Evolutionary conservation across 768 basidiomycete genomes (phyloP).

Genomic region (Tulasnella sp.): DNA sequence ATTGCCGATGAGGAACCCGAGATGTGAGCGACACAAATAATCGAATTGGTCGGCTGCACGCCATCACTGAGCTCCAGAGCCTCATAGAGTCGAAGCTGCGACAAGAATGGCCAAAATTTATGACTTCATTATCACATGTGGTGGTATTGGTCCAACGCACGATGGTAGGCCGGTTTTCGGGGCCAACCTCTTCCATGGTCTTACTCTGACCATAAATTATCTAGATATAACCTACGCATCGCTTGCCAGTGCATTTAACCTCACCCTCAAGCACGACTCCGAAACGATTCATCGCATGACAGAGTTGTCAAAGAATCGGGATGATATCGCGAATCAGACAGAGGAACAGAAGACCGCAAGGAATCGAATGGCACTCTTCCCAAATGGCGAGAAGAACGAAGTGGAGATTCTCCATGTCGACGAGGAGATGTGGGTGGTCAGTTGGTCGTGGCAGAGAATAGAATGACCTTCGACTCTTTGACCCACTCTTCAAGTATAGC

Average conservation of each 20-base stretch:
- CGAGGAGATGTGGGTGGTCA: conserved; percentile 75
- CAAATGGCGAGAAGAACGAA: conserved; percentile 31
- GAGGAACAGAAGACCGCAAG: conserved; percentile 66
- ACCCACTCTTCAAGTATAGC: conserved; percentile 33
- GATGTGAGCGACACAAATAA: conserved; percentile 43
- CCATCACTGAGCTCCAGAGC: not conserved
- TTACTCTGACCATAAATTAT: no score
- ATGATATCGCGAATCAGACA: conserved; percentile 50
- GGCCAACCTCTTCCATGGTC: not conserved
- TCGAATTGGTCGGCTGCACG: not conserved
- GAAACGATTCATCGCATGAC: conserved; percentile 71
- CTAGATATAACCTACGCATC: conserved; percentile 83
- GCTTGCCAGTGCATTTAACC: conserved; percentile 70
- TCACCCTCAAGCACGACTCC: conserved; percentile 55
- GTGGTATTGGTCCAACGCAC: conserved; percentile 87
- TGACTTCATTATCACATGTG: conserved; percentile 84
- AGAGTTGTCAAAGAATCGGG: conserved; percentile 44
- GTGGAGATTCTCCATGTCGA: conserved; percentile 74
- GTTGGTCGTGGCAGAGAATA: conserved; percentile 26
- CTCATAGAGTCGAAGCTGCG: conserved; percentile 66
- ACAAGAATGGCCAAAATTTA: conserved; percentile 67
- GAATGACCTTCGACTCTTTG: no score
- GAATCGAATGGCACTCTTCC: conserved; percentile 85
- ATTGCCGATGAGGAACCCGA: conserved; percentile 84
- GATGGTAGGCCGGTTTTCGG: conserved; percentile 46